Evolutionary conservation across 2,329 filamentous ascomycete species (phyloP).

Genomic region (Fusarium agapanthi): DNA sequence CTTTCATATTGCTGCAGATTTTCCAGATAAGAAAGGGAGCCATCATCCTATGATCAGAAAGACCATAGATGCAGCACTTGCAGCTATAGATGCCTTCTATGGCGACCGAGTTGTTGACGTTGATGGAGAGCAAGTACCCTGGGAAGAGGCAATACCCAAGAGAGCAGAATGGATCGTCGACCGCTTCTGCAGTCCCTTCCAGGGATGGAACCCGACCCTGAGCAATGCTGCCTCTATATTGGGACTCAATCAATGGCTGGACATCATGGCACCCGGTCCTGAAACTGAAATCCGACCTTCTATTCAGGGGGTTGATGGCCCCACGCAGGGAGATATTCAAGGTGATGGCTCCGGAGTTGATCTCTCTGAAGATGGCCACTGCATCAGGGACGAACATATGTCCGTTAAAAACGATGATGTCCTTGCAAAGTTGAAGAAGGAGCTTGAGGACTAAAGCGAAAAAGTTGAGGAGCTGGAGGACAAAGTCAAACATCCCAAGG

Average conservation of each 20-base stretch:
- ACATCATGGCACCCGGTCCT: neutral
- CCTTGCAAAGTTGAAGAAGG: fast-evolving
- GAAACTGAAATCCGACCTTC: neutral
- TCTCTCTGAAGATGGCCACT: neutral
- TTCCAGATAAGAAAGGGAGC: neutral
- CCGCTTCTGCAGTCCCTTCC: neutral
- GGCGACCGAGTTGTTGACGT: neutral
- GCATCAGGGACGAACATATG: neutral
- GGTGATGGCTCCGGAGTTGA: neutral
- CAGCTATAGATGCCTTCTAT: neutral
- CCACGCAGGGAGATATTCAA: neutral
- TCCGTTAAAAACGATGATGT: neutral
- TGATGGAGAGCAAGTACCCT: neutral
- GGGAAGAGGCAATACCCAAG: neutral
- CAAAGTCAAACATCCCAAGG: neutral
- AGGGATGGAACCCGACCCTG: neutral
- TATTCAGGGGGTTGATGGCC: neutral
- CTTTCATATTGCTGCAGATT: neutral
- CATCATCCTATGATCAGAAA: neutral
- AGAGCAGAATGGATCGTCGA: neutral
- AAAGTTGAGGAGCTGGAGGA: fast-evolving
- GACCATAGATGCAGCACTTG: neutral
- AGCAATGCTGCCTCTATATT: neutral
- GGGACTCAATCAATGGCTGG: neutral
- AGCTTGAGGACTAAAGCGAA: fast-evolving